Percentiles rank a stretch among this genome's conserved stretches.
Evolutionary conservation across 2,329 filamentous ascomycete species (phyloP).

Genomic region (Diaporthe australafricana): DNA sequence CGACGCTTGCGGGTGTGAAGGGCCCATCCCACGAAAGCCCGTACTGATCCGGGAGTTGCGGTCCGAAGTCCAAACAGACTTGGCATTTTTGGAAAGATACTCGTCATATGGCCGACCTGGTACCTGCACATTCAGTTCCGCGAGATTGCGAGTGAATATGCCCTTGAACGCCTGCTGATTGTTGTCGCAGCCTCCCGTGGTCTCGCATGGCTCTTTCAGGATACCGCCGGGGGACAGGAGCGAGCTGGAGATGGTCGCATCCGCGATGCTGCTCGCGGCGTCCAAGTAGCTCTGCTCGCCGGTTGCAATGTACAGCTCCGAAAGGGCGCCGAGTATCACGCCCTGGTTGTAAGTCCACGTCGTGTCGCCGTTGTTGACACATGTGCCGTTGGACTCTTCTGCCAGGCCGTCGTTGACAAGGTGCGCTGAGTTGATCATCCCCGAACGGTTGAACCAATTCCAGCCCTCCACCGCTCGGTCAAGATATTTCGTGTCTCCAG

Average conservation of each 20-base stretch:
- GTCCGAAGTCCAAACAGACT: conserved; percentile 37
- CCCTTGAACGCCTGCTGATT: conserved; percentile 75
- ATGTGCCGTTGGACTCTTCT: conserved; percentile 46
- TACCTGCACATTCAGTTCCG: conserved; percentile 61
- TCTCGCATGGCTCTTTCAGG: conserved; percentile 61
- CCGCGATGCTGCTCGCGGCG: conserved; percentile 60
- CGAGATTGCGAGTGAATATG: conserved; percentile 74
- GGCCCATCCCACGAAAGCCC: conserved; percentile 43
- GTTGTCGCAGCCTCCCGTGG: conserved; percentile 59
- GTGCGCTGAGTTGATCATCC: conserved; percentile 62
- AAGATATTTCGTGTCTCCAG: conserved; percentile 53
- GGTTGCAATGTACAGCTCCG: conserved; percentile 62
- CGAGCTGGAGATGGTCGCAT: conserved; percentile 58
- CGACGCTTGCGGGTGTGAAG: conserved; percentile 33
- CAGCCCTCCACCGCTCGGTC: conserved; percentile 62
- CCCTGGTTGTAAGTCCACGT: conserved; percentile 71
- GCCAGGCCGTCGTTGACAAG: conserved; percentile 67
- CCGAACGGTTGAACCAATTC: conserved; percentile 63
- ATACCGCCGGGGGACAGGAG: conserved; percentile 57
- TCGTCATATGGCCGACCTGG: conserved; percentile 38
- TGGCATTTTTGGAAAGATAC: conserved; percentile 41
- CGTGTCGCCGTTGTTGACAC: conserved; percentile 62
- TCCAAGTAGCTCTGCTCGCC: conserved; percentile 54
- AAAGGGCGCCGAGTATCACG: conserved; percentile 65
- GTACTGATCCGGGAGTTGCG: conserved; percentile 38